Base-by-base conservation (phyloP, 2,329 filamentous ascomycete species). In the Monosporascus sp. region DNA sequence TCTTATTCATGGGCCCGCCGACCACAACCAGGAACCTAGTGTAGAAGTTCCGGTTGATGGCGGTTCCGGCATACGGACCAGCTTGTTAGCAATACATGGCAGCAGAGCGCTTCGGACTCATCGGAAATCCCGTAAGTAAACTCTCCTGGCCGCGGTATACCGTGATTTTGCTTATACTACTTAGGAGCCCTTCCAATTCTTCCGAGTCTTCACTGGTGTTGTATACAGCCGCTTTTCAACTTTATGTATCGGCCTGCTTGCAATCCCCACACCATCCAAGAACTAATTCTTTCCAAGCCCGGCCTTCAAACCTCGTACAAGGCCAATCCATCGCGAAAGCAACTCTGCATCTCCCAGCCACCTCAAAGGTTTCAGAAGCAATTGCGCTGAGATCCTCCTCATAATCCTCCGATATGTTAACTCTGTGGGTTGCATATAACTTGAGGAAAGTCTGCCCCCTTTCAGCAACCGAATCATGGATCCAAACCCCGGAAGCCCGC, bases 261-360 rank as follows among this genome's bases (percentile, higher is more conserved):
- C 67, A 50, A 77, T 70, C 1, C 71, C 68, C 1, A 69, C 79
- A 82, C 74, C 80, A 79, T 15, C 76, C 70, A 51, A 85, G 63
- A 48, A 81, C 78, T 50, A 67, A 72, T 54, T 81, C 73, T 27
- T 82, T 73, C 63, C 80, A 85, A 0, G 77, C 77, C 47, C 65
- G 70, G 2, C 76, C 77, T 22, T 83, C 78, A 54, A 80, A 85
- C 14, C 82, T 72, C 3, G 83, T 86, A 64, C 86, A 82, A 20
- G 83, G 83, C 83, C 82, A 86, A 60, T 86, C 82, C 0, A 80
- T 82, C 1, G 80, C 81, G 64, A 82, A 86, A 0, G 85, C 74
- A 9, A 82, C 70, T 17, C 54, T 62, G 18, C 8, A 8, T 27
- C 73, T 65, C 2, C 71, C 71, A 11, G 72, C 76, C 5, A 73